These are phyloP conservation scores for Nicotiana undulata DNA, from an alignment of 257 asterid genomes.

Conservation along the genomic window DNA sequence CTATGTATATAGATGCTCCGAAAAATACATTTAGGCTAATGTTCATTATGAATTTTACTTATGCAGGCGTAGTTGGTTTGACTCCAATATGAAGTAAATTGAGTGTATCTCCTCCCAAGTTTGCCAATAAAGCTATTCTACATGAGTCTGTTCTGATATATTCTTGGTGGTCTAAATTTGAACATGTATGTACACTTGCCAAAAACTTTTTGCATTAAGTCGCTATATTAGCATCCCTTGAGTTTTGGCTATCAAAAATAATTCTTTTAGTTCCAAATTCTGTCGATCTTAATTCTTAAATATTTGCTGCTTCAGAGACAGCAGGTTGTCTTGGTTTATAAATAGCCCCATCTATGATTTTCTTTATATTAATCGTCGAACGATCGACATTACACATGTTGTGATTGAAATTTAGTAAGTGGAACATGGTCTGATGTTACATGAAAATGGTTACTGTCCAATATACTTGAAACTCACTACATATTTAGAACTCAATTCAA, in stretches of 20 bases:
- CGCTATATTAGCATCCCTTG: not conserved
- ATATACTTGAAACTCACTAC: too few relatives aligned
- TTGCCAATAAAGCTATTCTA: not conserved
- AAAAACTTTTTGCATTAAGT: not conserved
- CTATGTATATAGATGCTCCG: not conserved
- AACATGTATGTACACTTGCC: not conserved
- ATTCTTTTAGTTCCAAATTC: too few relatives aligned
- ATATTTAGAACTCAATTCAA: too few relatives aligned
- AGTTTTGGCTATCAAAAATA: not conserved
- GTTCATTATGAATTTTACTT: not conserved
- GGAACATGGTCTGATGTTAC: too few relatives aligned
- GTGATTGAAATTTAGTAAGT: too few relatives aligned
- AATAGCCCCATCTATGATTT: too few relatives aligned
- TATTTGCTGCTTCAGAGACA: too few relatives aligned
- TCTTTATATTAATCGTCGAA: too few relatives aligned
- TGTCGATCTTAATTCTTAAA: too few relatives aligned
- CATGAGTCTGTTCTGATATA: not conserved
- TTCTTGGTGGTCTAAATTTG: slow-evolving; percentile 1
- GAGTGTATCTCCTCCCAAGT: not conserved
- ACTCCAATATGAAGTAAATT: slow-evolving; percentile 47
- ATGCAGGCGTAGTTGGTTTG: slow-evolving; percentile 77
- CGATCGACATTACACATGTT: too few relatives aligned
- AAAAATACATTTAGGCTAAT: not conserved
- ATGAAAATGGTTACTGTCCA: too few relatives aligned
- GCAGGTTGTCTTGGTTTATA: too few relatives aligned